Base-by-base conservation (phyloP, 805 yeast genomes). In the Cyberlindnera suaveolens region DNA sequence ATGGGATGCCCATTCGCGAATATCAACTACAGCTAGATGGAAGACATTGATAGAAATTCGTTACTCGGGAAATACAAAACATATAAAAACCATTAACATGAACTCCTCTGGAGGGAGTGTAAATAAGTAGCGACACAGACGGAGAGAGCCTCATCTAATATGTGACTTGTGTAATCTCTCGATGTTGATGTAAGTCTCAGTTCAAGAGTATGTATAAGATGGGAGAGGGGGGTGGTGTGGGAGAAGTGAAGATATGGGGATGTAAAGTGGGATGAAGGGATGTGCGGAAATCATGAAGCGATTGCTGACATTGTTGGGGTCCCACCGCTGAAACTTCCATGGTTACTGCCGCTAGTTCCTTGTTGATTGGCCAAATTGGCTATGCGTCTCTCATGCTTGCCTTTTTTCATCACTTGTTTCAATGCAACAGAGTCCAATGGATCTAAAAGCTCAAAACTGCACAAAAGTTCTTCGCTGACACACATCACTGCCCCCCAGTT, bases 401-500 rank as follows among this genome's bases (percentile, higher is more conserved):
- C 96, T 65, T 82, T 84, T 53, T 83, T 84, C 97, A 91, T 88
- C 40, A 88, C 93, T 62, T 86, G 96, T 60, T 91, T 90, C 65
- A 93, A 75, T 5, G 96, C 96, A 16, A 85, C 83, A 40, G 95
- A 78, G 65, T 91, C 98, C 54, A 93, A 71, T 8, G 99, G 99
- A 65, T 93, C 96, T 46, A 91, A 71, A 42, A 91, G 74, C 63
- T 91, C 99, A 64, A 91, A 91, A 48, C 93, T 83, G 64, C 99
- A 91, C 44, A 93, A 69, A 51, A 91, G 71, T 55, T 91, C 97
- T 50, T 91, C 96, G 49, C 87, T 78, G 14, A 91, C 98, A 54
- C 95, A 82, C 98, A 91, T 91, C 5, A 91, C 97, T 2, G 99
- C 99, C 19, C 96, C 96, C 96, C 96, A 88, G 57, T 88, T 88